Conservation (phyloP, 2,329 filamentous ascomycete genomes). For the Akanthomyces muscarius region DNA sequence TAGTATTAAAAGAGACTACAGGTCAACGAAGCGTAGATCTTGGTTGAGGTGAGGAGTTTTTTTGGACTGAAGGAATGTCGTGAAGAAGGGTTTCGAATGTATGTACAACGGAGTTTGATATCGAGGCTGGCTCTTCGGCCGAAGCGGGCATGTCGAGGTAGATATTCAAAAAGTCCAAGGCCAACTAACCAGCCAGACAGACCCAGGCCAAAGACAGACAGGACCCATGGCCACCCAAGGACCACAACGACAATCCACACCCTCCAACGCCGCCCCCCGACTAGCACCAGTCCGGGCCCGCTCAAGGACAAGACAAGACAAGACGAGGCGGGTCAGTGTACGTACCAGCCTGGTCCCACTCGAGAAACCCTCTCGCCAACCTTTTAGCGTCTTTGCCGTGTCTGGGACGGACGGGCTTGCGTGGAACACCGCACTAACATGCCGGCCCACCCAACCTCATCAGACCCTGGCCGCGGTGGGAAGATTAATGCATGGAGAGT, state of each 20-base stretch:
- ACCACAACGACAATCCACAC: neutral
- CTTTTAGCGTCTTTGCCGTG: constrained; percentile 11
- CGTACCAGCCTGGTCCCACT: constrained; percentile 21
- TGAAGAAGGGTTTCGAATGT: constrained; percentile 8
- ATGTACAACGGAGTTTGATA: constrained; percentile 17
- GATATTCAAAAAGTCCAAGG: constrained; percentile 12
- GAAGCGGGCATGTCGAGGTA: constrained; percentile 18
- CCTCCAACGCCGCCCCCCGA: constrained; percentile 8
- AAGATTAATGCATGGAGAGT: constrained; percentile 12
- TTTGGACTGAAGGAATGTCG: constrained; percentile 17
- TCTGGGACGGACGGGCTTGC: constrained; percentile 33
- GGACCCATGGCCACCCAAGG: neutral
- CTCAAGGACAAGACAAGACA: constrained; percentile 18
- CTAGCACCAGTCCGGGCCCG: constrained; percentile 23
- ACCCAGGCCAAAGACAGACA: neutral
- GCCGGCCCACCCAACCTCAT: constrained; percentile 28
- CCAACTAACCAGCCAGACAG: neutral
- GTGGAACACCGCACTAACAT: constrained; percentile 33
- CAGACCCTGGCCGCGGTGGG: constrained; percentile 26
- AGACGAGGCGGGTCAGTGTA: constrained; percentile 19
- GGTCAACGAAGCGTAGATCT: neutral
- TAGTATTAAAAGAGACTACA: constrained; percentile 15
- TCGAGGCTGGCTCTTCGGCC: neutral
- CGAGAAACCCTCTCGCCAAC: neutral
- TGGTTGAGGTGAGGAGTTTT: constrained; percentile 1